Conservation (phyloP, 345 rosid species). For the Citrus inodora region DNA sequence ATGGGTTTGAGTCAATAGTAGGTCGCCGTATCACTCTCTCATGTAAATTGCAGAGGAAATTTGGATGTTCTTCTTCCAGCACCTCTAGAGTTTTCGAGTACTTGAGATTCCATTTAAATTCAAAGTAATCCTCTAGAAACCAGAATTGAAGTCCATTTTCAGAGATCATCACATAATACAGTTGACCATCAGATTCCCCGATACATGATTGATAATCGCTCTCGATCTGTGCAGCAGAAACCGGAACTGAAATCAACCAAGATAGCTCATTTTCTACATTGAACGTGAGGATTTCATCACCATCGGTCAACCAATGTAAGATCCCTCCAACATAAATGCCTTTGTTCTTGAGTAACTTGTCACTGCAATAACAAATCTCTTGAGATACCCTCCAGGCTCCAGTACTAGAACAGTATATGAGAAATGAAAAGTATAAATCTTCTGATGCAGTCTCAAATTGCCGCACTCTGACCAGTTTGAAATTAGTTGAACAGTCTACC, state of each 20-base stretch:
- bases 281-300: constrained; percentile 33
- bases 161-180: constrained; percentile 29
- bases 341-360: constrained; percentile 25
- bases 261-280: constrained; percentile 28
- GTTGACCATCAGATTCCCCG: constrained; percentile 28
- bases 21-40: constrained; percentile 6
- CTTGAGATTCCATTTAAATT: constrained; percentile 33
- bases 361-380: constrained; percentile 29
- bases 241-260: constrained; percentile 33
- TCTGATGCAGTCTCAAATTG: constrained; percentile 10
- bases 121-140: constrained; percentile 40
- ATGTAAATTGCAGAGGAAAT: constrained; percentile 5
- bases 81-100: constrained; percentile 17
- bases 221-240: constrained; percentile 19
- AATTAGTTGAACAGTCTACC: constrained; percentile 13
- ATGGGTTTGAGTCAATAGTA: constrained; percentile 1
- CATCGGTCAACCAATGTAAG: constrained; percentile 40
- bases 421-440: constrained; percentile 20
- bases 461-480: constrained; percentile 28
- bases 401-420: constrained; percentile 26
- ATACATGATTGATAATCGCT: constrained; percentile 31
- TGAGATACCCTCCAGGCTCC: constrained; percentile 29
- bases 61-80: constrained; percentile 32
- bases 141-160: constrained; percentile 36
- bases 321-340: constrained; percentile 29